Percentiles rank a stretch among this genome's conserved stretches.
These are phyloP conservation scores for Teunomyces aglyptinius DNA, from an alignment of 805 yeast genomes.

Conservation along the genomic window DNA sequence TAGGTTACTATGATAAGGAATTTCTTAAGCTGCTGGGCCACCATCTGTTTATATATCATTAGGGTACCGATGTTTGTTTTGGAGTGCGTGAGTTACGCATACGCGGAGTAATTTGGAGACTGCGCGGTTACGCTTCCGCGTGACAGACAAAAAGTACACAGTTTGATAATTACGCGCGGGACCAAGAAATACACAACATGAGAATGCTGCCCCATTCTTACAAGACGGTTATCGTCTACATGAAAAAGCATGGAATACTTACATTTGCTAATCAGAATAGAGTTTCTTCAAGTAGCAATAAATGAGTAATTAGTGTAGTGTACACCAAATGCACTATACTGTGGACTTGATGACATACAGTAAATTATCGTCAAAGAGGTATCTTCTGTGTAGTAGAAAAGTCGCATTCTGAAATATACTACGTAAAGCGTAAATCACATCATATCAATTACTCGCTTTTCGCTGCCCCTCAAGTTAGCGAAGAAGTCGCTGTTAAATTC, in stretches of 20 bases:
- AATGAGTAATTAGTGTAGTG: too few relatives aligned
- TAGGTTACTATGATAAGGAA: constrained; percentile 4
- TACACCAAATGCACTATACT: too few relatives aligned
- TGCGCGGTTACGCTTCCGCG: neutral
- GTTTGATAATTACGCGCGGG: neutral
- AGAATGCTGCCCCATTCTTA: neutral
- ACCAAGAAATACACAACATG: neutral
- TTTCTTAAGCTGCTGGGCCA: neutral
- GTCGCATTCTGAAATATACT: constrained; percentile 3
- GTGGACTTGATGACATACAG: too few relatives aligned
- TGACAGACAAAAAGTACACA: neutral
- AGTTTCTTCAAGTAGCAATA: too few relatives aligned
- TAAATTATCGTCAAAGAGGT: neutral
- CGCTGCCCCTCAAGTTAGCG: constrained; percentile 1
- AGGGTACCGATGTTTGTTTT: neutral
- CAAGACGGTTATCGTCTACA: too few relatives aligned
- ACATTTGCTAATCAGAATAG: too few relatives aligned
- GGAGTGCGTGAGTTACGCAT: neutral
- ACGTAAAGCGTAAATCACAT: neutral
- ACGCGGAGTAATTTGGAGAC: neutral
- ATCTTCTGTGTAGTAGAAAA: neutral
- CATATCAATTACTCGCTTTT: neutral
- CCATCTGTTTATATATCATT: constrained; percentile 1
- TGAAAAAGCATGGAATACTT: too few relatives aligned
- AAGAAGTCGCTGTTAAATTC: neutral